Conservation (phyloP, 371 early-diverging fungal species). For the Blakeslea trispora region DNA sequence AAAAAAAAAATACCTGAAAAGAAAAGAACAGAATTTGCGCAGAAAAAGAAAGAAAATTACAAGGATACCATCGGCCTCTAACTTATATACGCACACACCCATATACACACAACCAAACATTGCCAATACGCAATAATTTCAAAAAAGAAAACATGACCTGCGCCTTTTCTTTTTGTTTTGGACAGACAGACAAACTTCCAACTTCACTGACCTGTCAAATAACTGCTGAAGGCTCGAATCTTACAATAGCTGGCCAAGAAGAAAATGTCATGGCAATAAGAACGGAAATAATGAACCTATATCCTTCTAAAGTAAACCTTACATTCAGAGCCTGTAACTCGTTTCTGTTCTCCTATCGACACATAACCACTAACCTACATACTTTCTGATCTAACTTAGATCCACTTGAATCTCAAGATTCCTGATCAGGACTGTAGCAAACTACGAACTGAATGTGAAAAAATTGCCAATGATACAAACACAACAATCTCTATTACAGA, state of each 20-base stretch:
- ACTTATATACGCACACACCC: constrained; percentile 1
- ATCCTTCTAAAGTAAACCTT: constrained; percentile 45
- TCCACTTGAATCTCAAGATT: constrained; percentile 43
- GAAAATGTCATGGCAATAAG: constrained; percentile 45
- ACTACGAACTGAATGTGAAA: constrained; percentile 29
- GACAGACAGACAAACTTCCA: constrained; percentile 34
- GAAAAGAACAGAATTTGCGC: no score
- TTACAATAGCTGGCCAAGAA: constrained; percentile 44
- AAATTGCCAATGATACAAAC: constrained; percentile 43
- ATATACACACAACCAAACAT: constrained; percentile 11
- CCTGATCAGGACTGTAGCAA: constrained; percentile 39
- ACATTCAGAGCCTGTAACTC: not conserved
- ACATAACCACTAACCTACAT: not conserved
- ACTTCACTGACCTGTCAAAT: constrained; percentile 41
- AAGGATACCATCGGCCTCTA: not conserved
- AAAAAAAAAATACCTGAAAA: constrained; percentile 8
- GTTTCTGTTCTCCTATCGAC: not conserved
- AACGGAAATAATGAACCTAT: constrained; percentile 42
- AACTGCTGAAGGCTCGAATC: constrained; percentile 39
- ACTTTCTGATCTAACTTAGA: constrained; percentile 21
- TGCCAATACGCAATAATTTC: not conserved
- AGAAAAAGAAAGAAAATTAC: not conserved
- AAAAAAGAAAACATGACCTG: constrained; percentile 20
- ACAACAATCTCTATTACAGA: constrained; percentile 32
- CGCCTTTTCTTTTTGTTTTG: constrained; percentile 31